These are phyloP conservation scores for Plicaturopsis crispa DNA, from an alignment of 768 basidiomycete genomes.

Conservation along the genomic window DNA sequence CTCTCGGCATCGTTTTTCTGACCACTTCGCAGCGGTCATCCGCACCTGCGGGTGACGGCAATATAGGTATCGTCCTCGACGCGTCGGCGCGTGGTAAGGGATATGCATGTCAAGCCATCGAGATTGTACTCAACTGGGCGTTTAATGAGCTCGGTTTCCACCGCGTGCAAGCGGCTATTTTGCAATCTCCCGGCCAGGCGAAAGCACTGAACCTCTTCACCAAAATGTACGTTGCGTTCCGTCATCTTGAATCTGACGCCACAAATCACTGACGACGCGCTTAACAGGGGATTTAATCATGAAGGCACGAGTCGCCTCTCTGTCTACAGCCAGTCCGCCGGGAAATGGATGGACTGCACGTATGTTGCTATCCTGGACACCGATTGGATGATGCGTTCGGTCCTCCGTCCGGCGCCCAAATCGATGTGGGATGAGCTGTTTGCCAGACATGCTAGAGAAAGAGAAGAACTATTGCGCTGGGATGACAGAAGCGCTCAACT, in stretches of 20 bases:
- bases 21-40: slow-evolving; percentile 11
- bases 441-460: slow-evolving; percentile 46
- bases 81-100: slow-evolving; percentile 16
- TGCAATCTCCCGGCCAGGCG: slow-evolving; percentile 18
- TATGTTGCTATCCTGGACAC: slow-evolving; percentile 55
- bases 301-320: slow-evolving; percentile 58
- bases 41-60: slow-evolving; percentile 17
- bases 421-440: slow-evolving; percentile 61
- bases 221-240: slow-evolving; percentile 5
- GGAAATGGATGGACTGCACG: slow-evolving; percentile 52
- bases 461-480: slow-evolving; percentile 47
- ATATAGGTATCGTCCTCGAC: slow-evolving; percentile 25
- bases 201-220: slow-evolving; percentile 25
- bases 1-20: slow-evolving; percentile 20
- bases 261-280: not conserved
- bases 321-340: slow-evolving; percentile 34
- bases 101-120: slow-evolving; percentile 25
- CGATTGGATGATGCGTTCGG: slow-evolving; percentile 40
- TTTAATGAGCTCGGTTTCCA: slow-evolving; percentile 26
- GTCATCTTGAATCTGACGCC: not conserved
- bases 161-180: slow-evolving; percentile 24
- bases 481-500: slow-evolving; percentile 28
- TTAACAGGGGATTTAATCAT: slow-evolving; percentile 44
- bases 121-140: slow-evolving; percentile 23
- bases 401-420: slow-evolving; percentile 23